phyloP scores from a whole-genome alignment of 495 filamentous ascomycete genomes.

The Penicillium canescens region DNA sequence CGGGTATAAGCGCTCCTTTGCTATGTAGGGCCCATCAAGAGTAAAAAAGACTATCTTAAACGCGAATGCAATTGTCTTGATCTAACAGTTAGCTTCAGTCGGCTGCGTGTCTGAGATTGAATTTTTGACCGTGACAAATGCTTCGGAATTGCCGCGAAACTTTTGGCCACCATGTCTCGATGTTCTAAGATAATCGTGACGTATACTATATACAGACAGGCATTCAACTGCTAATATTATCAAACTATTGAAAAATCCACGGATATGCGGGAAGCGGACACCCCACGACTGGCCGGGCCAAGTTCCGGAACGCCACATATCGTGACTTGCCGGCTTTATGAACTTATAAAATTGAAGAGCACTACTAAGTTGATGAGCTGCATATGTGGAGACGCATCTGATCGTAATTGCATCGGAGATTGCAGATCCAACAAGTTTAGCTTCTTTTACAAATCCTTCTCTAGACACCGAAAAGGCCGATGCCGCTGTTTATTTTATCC shows the following conservation, averaged over 20 bases:
- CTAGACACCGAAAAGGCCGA: no score
- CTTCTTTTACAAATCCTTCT: no score
- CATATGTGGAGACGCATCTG: slow-evolving; percentile 10
- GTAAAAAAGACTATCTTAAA: not conserved
- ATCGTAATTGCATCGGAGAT: slow-evolving; percentile 9
- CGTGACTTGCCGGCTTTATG: not conserved
- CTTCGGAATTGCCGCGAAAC: not conserved
- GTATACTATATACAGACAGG: not conserved
- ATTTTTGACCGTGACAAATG: not conserved
- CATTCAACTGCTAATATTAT: no score
- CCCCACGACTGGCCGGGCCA: slow-evolving; percentile 5
- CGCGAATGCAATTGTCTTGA: slow-evolving; percentile 6
- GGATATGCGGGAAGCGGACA: not conserved
- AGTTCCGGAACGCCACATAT: not conserved
- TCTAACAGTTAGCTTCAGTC: no score
- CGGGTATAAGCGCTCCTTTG: no score
- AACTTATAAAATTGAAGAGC: not conserved
- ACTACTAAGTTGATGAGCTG: slow-evolving; percentile 9
- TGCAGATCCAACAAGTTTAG: no score
- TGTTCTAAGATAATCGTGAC: no score
- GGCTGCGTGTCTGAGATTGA: not conserved
- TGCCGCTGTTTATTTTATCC: no score
- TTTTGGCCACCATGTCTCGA: no score
- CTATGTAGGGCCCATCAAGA: not conserved
- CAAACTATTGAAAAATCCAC: slow-evolving; percentile 1